These are phyloP conservation scores for Moesziomyces sp. DNA, from an alignment of 1,284 basidiomycete species.

Conservation along the genomic window DNA sequence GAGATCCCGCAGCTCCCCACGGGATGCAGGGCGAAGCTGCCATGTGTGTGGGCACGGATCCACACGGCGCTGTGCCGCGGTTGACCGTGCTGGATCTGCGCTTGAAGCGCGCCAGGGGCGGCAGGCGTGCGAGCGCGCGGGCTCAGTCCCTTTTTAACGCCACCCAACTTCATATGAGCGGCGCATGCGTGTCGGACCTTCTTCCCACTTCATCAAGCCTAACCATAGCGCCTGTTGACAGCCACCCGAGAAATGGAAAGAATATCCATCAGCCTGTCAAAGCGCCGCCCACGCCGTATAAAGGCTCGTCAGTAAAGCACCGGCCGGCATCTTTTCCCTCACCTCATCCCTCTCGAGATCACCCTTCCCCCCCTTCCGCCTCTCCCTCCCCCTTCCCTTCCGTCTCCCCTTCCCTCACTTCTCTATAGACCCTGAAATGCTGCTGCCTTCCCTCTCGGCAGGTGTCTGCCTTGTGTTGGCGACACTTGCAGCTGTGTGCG, in stretches of 20 bases:
- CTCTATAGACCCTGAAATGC: not conserved
- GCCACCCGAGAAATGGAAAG: too few species aligned
- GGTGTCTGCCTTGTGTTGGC: slow-evolving; percentile 3
- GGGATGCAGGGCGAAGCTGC: too few species aligned
- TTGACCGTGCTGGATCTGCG: too few species aligned
- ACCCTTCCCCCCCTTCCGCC: not conserved
- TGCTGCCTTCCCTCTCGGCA: not conserved
- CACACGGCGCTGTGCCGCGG: too few species aligned
- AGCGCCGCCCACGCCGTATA: not conserved
- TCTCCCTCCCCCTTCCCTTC: not conserved
- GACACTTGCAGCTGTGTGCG: not conserved
- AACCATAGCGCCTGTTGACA: too few species aligned
- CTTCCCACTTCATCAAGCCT: not conserved
- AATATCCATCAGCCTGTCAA: too few species aligned
- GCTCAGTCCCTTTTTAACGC: not conserved
- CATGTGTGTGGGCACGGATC: too few species aligned
- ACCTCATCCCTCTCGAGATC: not conserved
- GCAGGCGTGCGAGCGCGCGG: not conserved
- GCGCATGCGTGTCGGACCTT: not conserved
- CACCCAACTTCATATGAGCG: not conserved
- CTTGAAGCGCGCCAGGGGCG: too few species aligned
- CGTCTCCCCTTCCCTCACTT: not conserved
- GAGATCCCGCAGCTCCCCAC: too few species aligned
- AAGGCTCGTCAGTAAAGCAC: not conserved
- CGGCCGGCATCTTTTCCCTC: not conserved